Conservation (phyloP, 2,329 filamentous ascomycete genomes). For the Fusarium illudens region DNA sequence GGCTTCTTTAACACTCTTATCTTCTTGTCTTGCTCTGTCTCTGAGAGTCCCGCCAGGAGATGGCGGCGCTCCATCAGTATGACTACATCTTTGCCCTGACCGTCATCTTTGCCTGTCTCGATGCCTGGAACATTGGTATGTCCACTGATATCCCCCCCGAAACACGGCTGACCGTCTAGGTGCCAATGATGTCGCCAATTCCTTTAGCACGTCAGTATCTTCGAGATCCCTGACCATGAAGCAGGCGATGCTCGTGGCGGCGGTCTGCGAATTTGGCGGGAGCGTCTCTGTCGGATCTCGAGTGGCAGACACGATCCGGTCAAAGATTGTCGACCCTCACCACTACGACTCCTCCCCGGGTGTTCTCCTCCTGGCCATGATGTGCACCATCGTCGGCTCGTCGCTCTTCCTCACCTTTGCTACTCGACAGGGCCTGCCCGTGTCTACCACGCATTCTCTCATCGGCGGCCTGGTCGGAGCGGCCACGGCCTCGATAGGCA, state of each 20-base stretch:
- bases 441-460: conserved; percentile 63
- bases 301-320: conserved; percentile 67
- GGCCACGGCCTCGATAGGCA: conserved; percentile 49
- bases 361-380: conserved; percentile 64
- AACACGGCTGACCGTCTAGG: conserved; percentile 42
- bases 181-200: conserved; percentile 77
- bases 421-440: conserved; percentile 60
- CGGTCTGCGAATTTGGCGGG: conserved; percentile 68
- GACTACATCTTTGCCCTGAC: conserved; percentile 66
- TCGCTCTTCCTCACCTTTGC: conserved; percentile 62
- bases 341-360: conserved; percentile 63
- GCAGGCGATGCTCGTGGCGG: conserved; percentile 67
- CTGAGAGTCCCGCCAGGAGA: conserved; percentile 17
- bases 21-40: neutral
- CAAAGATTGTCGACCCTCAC: conserved; percentile 58
- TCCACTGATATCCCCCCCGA: neutral
- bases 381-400: conserved; percentile 61
- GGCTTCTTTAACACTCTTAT: neutral
- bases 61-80: conserved; percentile 56
- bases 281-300: conserved; percentile 67
- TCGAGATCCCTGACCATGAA: conserved; percentile 71
- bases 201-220: conserved; percentile 76
- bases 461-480: conserved; percentile 53
- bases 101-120: conserved; percentile 64
- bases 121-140: conserved; percentile 67